A percentile compares a stretch with the other conserved stretches of the same genome.
Evolutionary conservation across 208 protist species (phyloP).

Genomic region (Crithidia sp.): DNA sequence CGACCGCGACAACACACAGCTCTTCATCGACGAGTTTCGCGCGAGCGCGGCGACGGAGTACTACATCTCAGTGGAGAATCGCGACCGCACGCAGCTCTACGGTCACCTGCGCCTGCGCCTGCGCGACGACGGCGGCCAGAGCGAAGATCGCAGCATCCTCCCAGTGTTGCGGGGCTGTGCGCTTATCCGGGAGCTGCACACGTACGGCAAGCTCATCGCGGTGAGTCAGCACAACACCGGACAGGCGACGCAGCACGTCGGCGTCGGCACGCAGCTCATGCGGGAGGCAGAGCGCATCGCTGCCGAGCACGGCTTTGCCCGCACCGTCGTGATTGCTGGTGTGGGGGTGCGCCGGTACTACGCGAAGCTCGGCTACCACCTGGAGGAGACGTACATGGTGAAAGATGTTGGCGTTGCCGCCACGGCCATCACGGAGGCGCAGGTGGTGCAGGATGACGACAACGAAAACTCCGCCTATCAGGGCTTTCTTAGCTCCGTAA

Average conservation of each 20-base stretch:
- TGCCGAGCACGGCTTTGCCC: slow-evolving; percentile 82
- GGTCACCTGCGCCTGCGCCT: slow-evolving; percentile 88
- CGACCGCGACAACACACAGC: slow-evolving; percentile 56
- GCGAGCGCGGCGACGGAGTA: slow-evolving; percentile 86
- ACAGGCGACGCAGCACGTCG: slow-evolving; percentile 96
- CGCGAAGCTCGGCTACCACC: slow-evolving; percentile 96
- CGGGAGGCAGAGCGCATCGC: slow-evolving; percentile 97
- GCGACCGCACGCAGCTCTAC: slow-evolving; percentile 80
- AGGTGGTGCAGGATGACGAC: slow-evolving; percentile 81
- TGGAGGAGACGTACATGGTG: slow-evolving; percentile 91
- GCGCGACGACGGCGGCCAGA: slow-evolving; percentile 64
- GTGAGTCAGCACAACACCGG: slow-evolving; percentile 82
- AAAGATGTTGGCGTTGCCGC: slow-evolving; percentile 56
- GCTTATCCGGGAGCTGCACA: slow-evolving; percentile 98
- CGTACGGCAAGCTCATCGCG: slow-evolving; percentile 92
- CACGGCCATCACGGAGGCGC: slow-evolving; percentile 72
- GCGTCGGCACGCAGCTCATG: slow-evolving; percentile 98
- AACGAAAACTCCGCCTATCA: slow-evolving; percentile 60
- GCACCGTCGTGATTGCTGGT: slow-evolving; percentile 97
- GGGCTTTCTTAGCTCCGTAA: slow-evolving; percentile 58
- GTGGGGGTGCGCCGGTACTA: slow-evolving; percentile 99
- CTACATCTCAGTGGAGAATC: slow-evolving; percentile 89
- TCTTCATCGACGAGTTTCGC: slow-evolving; percentile 78
- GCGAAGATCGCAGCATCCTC: slow-evolving; percentile 62
- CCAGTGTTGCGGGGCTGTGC: slow-evolving; percentile 91